Conservation (phyloP, 176 grass and related monocot genomes). For the Triticum timopheevii region DNA sequence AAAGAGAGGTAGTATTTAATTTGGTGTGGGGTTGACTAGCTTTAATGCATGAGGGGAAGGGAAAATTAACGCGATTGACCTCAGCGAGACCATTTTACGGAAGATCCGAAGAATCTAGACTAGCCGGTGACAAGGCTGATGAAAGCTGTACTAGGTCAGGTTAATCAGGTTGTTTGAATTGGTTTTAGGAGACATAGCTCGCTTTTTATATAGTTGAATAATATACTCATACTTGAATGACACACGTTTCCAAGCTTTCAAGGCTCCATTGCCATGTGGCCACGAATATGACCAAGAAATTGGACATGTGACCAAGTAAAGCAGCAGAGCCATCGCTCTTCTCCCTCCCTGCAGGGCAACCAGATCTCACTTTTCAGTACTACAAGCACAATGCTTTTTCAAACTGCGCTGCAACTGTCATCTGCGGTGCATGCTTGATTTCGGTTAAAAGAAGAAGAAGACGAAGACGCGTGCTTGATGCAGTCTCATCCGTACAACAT, state of each 20-base stretch:
- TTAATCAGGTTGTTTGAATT: conserved; percentile 9
- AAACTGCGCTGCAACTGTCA: not conserved
- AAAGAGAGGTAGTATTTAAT: no score
- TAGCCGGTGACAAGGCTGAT: not conserved
- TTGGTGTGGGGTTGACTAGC: no score
- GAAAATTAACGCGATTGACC: not conserved
- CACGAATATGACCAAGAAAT: not conserved
- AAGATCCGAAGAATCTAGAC: not conserved
- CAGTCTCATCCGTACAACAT: conserved; percentile 8
- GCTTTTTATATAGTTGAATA: not conserved
- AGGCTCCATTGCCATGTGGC: not conserved
- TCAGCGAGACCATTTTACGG: not conserved
- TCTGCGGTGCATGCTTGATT: no score
- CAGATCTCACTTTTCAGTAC: not conserved
- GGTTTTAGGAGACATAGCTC: not conserved
- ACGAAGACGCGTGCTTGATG: not conserved
- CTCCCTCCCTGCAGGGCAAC: no score
- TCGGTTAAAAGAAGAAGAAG: no score
- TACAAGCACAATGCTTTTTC: not conserved
- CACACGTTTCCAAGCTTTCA: not conserved
- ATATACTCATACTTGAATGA: not conserved
- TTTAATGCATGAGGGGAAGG: not conserved
- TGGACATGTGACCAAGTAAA: not conserved
- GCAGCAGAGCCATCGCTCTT: not conserved
- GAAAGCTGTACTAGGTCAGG: not conserved